phyloP scores from a whole-genome alignment of 2,329 filamentous ascomycete species.

The Fusarium palustre region DNA sequence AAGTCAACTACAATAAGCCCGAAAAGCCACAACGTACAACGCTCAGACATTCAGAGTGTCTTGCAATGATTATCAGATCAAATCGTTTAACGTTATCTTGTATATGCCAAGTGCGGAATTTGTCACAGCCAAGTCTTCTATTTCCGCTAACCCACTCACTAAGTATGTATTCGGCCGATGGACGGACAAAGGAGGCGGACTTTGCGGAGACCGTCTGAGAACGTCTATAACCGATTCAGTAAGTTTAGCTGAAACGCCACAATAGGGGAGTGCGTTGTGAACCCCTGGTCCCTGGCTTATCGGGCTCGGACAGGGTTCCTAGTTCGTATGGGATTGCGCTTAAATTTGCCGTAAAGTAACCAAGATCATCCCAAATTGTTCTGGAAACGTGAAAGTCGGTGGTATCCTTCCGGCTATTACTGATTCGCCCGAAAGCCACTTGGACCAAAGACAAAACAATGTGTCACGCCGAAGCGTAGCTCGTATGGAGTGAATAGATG shows the following conservation, averaged over 20 bases:
- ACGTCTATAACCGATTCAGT: not conserved
- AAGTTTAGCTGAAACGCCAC: slow-evolving; percentile 7
- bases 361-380: not conserved
- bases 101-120: not conserved
- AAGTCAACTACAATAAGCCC: no score
- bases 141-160: not conserved
- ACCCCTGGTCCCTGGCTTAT: not conserved
- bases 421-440: not conserved
- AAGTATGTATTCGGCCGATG: not conserved
- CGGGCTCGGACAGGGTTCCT: not conserved
- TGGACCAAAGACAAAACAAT: not conserved
- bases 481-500: not conserved
- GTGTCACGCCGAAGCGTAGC: slow-evolving; percentile 16
- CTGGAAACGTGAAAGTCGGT: not conserved
- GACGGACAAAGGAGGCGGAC: not conserved
- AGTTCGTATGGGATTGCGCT: not conserved
- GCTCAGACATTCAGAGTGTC: not conserved
- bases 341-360: not conserved
- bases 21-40: no score
- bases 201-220: slow-evolving; percentile 1
- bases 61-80: not conserved
- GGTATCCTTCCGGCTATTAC: not conserved
- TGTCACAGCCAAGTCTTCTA: not conserved
- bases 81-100: not conserved
- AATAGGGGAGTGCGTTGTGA: not conserved